Evolutionary conservation across 2,329 filamentous ascomycete genomes (phyloP).

Genomic region (Colletotrichum sp.): DNA sequence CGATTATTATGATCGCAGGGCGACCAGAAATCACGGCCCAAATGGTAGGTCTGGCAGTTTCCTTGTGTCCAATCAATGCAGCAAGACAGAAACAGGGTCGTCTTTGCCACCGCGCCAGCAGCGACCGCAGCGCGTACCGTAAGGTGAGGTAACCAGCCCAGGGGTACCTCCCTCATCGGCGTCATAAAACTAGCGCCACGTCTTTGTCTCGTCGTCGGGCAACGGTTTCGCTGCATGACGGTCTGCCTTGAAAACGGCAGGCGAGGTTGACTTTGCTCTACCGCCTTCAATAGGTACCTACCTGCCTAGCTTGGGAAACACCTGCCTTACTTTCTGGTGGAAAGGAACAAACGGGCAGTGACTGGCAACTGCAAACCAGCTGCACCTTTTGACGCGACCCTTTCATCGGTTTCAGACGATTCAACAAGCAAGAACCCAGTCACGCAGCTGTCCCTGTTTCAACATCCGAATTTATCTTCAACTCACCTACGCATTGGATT

Average conservation of each 20-base stretch:
- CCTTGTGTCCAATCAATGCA: background rate
- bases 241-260: background rate
- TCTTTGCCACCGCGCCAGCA: background rate
- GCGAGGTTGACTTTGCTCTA: background rate
- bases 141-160: background rate
- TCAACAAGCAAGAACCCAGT: background rate
- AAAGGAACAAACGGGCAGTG: background rate
- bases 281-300: background rate
- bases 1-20: conserved; percentile 16
- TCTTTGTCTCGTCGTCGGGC: background rate
- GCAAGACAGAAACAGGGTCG: background rate
- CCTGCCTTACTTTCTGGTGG: background rate
- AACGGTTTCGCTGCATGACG: background rate
- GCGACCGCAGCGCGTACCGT: background rate
- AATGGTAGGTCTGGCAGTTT: conserved; percentile 5
- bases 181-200: background rate
- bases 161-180: background rate
- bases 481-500: background rate
- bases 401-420: background rate
- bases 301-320: background rate
- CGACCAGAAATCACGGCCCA: conserved; percentile 10
- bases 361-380: background rate
- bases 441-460: background rate
- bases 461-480: background rate
- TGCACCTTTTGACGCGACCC: background rate